Conservation (phyloP, 805 yeast genomes). For the Candida sphagnicola region DNA sequence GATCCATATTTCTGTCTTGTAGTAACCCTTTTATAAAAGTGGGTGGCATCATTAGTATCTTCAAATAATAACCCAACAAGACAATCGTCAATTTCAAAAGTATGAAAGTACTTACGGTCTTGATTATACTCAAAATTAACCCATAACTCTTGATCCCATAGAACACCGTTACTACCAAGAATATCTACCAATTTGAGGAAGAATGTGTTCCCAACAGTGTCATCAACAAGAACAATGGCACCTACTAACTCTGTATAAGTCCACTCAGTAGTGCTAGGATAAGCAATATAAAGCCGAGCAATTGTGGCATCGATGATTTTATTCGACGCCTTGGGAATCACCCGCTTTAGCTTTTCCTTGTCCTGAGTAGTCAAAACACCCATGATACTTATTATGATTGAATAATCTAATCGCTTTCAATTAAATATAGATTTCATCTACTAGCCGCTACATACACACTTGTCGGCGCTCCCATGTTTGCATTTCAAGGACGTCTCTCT, state of each 20-base stretch:
- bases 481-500: no score
- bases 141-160: conserved; percentile 97
- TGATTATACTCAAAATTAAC: conserved; percentile 86
- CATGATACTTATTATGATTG: conserved; percentile 23
- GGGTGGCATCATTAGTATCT: conserved; percentile 83
- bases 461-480: no score
- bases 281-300: conserved; percentile 84
- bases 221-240: conserved; percentile 84
- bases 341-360: conserved; percentile 85
- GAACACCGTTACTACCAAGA: conserved; percentile 73
- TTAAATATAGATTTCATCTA: no score
- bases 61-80: conserved; percentile 83
- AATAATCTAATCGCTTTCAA: no score
- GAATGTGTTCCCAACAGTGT: conserved; percentile 89
- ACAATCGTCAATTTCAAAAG: conserved; percentile 91
- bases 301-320: conserved; percentile 88
- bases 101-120: conserved; percentile 91
- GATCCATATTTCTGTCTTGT: conserved; percentile 79
- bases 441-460: no score
- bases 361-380: conserved; percentile 48
- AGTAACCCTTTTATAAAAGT: conserved; percentile 74
- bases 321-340: conserved; percentile 82
- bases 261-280: conserved; percentile 82
- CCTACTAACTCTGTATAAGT: conserved; percentile 85
- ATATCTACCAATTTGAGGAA: conserved; percentile 88